Percentiles rank a stretch among this genome's conserved stretches.
Conservation (phyloP, 1,284 basidiomycete species). For the Cryptococcus jaspeensis region DNA sequence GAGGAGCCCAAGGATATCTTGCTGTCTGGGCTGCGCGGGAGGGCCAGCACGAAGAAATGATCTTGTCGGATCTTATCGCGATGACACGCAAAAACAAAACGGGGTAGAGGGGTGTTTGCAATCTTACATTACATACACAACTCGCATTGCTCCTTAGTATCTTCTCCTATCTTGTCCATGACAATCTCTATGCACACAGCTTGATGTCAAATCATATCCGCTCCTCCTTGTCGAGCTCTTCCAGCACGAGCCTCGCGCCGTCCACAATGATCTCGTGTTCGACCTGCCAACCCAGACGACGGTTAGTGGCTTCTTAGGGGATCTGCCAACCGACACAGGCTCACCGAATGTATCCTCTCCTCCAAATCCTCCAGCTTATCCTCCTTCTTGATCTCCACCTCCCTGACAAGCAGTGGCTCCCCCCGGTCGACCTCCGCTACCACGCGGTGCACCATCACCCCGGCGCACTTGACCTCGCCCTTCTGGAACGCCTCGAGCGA, state of each 20-base stretch:
- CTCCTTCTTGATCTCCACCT: slow-evolving; percentile 70
- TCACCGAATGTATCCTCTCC: slow-evolving; percentile 66
- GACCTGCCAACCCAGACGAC: slow-evolving; percentile 42
- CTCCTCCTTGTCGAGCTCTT: slow-evolving; percentile 46
- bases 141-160: neutral
- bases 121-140: neutral
- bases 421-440: slow-evolving; percentile 92
- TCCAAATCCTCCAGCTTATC: slow-evolving; percentile 77
- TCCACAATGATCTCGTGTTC: slow-evolving; percentile 94
- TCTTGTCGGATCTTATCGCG: neutral
- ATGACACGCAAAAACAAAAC: neutral
- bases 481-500: slow-evolving; percentile 84
- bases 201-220: slow-evolving; percentile 5
- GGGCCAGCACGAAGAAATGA: neutral
- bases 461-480: slow-evolving; percentile 73
- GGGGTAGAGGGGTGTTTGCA: neutral
- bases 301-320: no score
- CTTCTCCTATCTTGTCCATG: neutral
- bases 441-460: slow-evolving; percentile 93
- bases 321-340: no score
- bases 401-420: slow-evolving; percentile 75
- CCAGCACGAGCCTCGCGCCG: slow-evolving; percentile 68
- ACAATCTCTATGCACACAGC: neutral
- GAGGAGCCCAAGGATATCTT: slow-evolving; percentile 42
- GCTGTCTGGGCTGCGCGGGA: slow-evolving; percentile 29